Evolutionary conservation across 345 rosid species (phyloP), one percentile per base, ranked within the genome.

Genomic region (Durio zibethinus): DNA sequence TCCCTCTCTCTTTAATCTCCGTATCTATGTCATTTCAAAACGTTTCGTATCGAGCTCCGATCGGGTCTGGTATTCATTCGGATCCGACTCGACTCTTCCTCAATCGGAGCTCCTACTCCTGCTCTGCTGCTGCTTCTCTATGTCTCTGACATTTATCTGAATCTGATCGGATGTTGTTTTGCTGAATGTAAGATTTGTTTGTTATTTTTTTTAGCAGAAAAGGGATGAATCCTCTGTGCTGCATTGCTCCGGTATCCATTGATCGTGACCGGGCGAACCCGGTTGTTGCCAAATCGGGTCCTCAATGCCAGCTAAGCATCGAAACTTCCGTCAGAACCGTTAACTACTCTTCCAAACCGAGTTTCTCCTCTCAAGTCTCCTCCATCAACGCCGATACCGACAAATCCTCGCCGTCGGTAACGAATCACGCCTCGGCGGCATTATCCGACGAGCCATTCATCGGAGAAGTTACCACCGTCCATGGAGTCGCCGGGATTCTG

Each of bases 201-300:
- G 45, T 63, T 65, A 53, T 69, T 75, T 67, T 67, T 23, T 20
- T 66, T 21, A 61, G 57, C 42, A 20, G 21, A 72, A 72, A 72
- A 52, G 56, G 29, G 65, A 92, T 94, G 98, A 96, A 96, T 86
- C 99, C 99, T 63, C 91, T 96, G 63, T 96, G 99, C 92, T 96
- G 99, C 98, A 96, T 96, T 96, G 98, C 99, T 84, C 99, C 99
- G 59, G 98, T 96, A 60, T 96, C 98, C 69, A 83, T 94, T 86
- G 97, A 94, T 82, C 94, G 90, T 77, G 99, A 93, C 83, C 91
- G 90, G 20, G 74, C 84, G 21, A 88, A 85, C 69, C 93, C 97
- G 1, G 92, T 83, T 10, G 91, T 78, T 5, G 82, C 89, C 4
- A 93, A 86, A 87, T 85, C 97, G 3, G 76, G 80, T 9, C 16